A percentile compares a stretch with the other conserved stretches of the same genome.
These are phyloP conservation scores for Umbilicus rupestris DNA, from an alignment of 164 flowering plant species.

Conservation along the genomic window DNA sequence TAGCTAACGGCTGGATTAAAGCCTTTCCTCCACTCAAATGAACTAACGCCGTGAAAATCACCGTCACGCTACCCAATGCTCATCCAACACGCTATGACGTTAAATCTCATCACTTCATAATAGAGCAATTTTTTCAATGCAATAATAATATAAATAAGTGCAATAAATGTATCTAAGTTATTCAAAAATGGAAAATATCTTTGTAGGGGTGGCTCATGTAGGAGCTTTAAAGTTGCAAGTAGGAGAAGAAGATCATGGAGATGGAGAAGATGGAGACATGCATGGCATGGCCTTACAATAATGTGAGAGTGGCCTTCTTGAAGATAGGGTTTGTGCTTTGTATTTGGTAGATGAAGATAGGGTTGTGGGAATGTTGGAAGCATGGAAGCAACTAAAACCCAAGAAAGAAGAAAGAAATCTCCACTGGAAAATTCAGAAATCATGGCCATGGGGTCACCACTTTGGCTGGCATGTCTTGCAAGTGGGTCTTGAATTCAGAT, in stretches of 20 bases:
- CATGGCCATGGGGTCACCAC: not conserved
- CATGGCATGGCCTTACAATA: not conserved
- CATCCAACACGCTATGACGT: not conserved
- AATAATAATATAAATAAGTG: too few species aligned
- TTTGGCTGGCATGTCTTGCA: not conserved
- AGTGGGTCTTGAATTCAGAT: not conserved
- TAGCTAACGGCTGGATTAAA: not conserved
- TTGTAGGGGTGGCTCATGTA: not conserved
- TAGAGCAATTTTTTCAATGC: too few species aligned
- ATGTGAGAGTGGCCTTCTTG: not conserved
- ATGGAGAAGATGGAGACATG: not conserved
- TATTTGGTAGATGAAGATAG: not conserved
- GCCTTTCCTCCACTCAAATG: not conserved
- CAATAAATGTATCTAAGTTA: too few species aligned
- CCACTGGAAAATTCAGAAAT: not conserved
- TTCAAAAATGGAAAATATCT: too few species aligned
- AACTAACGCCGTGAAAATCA: not conserved
- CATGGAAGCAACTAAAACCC: not conserved
- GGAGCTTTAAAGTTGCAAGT: not conserved
- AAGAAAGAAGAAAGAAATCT: not conserved
- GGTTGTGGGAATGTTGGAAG: conserved; percentile 4
- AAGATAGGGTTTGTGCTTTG: not conserved
- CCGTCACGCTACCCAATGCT: not conserved
- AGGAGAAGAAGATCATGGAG: not conserved
- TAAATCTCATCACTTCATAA: too few species aligned